A percentile compares a stretch with the other conserved stretches of the same genome.
phyloP scores from a whole-genome alignment of 179 eudicot genomes.

The Heliamphora pulchella region DNA sequence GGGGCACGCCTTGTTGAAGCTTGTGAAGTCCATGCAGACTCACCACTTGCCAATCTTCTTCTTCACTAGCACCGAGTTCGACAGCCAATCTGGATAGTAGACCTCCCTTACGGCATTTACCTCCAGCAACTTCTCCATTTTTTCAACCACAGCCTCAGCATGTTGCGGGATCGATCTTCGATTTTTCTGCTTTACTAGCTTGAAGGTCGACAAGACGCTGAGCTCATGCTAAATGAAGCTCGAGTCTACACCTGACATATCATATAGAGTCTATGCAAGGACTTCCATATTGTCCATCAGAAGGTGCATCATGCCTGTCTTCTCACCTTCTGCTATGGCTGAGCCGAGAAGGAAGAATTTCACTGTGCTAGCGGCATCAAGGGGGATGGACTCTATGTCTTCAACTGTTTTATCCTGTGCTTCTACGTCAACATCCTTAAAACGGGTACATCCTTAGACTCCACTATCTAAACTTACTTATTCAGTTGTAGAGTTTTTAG shows the following conservation, averaged over 20 bases:
- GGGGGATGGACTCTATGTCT: no score
- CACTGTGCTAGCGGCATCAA: no score
- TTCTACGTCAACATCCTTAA: no score
- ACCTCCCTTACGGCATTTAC: neutral
- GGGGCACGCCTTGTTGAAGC: no score
- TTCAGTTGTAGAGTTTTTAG: no score
- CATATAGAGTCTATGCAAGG: neutral
- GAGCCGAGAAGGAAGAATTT: no score
- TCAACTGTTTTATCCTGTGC: no score
- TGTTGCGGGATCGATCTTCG: no score
- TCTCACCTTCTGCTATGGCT: no score
- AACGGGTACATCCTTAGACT: no score
- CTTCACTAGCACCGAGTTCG: neutral
- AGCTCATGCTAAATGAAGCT: neutral
- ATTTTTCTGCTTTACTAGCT: neutral
- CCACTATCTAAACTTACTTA: no score
- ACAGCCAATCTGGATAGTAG: neutral
- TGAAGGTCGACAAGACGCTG: no score
- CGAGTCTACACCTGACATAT: neutral
- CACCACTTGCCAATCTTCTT: neutral
- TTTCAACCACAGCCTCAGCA: neutral
- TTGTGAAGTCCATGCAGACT: neutral
- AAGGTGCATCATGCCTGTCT: neutral
- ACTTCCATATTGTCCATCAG: neutral
- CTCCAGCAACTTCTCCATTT: neutral